phyloP scores from a whole-genome alignment of 768 basidiomycete species.

The Boletellus sp. region DNA sequence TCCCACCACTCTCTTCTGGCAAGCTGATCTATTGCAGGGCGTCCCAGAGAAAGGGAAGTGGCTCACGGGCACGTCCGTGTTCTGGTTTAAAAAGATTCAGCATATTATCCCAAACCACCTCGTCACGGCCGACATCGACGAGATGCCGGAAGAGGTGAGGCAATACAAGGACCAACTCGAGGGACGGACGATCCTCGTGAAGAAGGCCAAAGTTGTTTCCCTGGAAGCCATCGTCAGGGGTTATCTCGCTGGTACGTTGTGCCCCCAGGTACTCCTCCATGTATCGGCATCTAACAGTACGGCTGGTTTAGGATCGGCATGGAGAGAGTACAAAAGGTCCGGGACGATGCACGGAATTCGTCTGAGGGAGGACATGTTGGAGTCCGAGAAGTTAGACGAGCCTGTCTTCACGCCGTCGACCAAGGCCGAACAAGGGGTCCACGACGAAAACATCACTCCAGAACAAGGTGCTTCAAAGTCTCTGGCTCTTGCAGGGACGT shows the following conservation, averaged over 20 bases:
- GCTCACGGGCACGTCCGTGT: slow-evolving; percentile 84
- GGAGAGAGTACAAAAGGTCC: slow-evolving; percentile 86
- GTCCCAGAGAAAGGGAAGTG: slow-evolving; percentile 92
- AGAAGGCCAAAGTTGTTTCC: slow-evolving; percentile 82
- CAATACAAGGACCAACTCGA: slow-evolving; percentile 74
- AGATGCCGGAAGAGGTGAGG: slow-evolving; percentile 79
- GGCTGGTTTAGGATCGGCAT: slow-evolving; percentile 76
- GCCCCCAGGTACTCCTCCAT: not conserved
- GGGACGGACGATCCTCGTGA: slow-evolving; percentile 88
- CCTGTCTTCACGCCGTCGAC: slow-evolving; percentile 96
- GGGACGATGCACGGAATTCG: slow-evolving; percentile 86
- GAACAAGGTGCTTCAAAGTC: slow-evolving; percentile 51
- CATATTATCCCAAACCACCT: slow-evolving; percentile 88
- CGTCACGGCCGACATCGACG: slow-evolving; percentile 67
- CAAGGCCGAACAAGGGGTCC: slow-evolving; percentile 89
- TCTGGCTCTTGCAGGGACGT: not conserved
- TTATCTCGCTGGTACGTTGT: slow-evolving; percentile 81
- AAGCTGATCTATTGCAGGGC: slow-evolving; percentile 50
- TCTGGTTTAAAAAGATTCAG: slow-evolving; percentile 88
- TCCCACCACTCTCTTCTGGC: not conserved
- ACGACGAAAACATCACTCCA: slow-evolving; percentile 95
- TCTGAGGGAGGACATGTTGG: slow-evolving; percentile 71
- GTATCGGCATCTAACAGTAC: slow-evolving; percentile 8
- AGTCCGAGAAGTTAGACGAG: slow-evolving; percentile 76
- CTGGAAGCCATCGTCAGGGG: slow-evolving; percentile 96